These are phyloP conservation scores for Astragalus glycyphyllos DNA, from an alignment of 306 rosid species.

Conservation along the genomic window DNA sequence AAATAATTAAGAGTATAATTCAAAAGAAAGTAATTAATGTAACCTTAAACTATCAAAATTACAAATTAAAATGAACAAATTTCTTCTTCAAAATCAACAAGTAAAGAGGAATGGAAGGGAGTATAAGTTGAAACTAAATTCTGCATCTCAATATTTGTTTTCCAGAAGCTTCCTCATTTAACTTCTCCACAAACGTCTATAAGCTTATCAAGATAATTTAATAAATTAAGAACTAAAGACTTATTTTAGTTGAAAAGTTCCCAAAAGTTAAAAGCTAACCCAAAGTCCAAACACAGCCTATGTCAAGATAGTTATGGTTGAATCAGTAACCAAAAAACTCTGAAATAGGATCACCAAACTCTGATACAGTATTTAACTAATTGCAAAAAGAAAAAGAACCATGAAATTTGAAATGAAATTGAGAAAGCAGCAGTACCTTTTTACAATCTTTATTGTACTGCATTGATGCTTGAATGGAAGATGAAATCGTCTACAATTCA, in stretches of 20 bases:
- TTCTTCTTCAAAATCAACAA: no score
- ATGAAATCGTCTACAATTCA: constrained; percentile 30
- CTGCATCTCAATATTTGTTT: background rate
- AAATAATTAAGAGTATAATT: no score
- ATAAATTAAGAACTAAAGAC: background rate
- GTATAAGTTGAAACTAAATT: background rate
- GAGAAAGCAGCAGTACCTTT: constrained; percentile 47
- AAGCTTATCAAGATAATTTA: background rate
- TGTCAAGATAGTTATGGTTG: constrained; percentile 11
- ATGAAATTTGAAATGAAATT: constrained; percentile 20
- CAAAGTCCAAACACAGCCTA: background rate
- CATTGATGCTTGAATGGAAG: constrained; percentile 47
- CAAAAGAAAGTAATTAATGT: no score
- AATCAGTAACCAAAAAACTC: constrained; percentile 11
- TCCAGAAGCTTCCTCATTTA: background rate
- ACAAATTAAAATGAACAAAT: no score
- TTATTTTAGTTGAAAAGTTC: background rate
- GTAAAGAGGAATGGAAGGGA: no score
- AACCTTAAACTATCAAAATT: no score
- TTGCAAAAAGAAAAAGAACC: constrained; percentile 10
- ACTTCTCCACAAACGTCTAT: constrained; percentile 13
- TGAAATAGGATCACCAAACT: no score
- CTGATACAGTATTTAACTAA: background rate
- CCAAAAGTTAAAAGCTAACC: background rate
- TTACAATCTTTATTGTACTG: constrained; percentile 31